Percentiles rank a stretch among this genome's conserved stretches.
Conservation (phyloP, 1,139 yeast species). For the Taphrina flavorubra region DNA sequence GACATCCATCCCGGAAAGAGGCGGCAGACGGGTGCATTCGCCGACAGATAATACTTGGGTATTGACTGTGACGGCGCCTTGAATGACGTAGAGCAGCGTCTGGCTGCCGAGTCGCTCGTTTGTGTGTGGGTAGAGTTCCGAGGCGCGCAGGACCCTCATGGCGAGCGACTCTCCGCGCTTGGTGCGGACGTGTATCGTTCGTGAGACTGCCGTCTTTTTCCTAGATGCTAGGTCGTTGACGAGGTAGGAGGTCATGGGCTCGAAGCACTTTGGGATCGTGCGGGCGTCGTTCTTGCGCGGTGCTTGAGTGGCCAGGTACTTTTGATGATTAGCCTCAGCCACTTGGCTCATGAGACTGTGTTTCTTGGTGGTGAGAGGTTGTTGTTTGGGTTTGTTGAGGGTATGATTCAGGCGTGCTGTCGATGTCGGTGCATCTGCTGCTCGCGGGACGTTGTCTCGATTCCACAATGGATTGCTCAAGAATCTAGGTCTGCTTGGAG, state of each 20-base stretch:
- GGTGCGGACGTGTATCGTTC: slow-evolving; percentile 16
- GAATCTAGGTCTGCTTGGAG: not conserved
- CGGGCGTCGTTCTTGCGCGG: not conserved
- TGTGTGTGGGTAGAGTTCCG: not conserved
- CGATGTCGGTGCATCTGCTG: not conserved
- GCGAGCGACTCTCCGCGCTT: slow-evolving; percentile 14
- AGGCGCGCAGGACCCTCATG: slow-evolving; percentile 3
- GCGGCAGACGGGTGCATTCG: not conserved
- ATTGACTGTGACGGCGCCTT: not conserved
- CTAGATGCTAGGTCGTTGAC: slow-evolving; percentile 3
- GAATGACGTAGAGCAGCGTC: slow-evolving; percentile 12
- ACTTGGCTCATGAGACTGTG: not conserved
- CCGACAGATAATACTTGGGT: not conserved
- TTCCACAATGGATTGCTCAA: not conserved
- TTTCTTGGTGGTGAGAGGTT: not conserved
- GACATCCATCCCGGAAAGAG: not conserved
- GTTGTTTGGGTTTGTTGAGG: not conserved
- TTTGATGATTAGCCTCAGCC: not conserved
- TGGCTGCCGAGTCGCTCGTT: slow-evolving; percentile 4
- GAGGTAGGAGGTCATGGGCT: slow-evolving; percentile 1
- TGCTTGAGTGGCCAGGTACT: not conserved
- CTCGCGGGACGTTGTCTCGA: not conserved
- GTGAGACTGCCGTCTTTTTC: not conserved
- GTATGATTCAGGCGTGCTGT: not conserved
- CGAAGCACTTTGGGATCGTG: slow-evolving; percentile 18